These are phyloP conservation scores for Exutisphaerella laricina DNA, from an alignment of 2,329 filamentous ascomycete genomes.

Conservation along the genomic window DNA sequence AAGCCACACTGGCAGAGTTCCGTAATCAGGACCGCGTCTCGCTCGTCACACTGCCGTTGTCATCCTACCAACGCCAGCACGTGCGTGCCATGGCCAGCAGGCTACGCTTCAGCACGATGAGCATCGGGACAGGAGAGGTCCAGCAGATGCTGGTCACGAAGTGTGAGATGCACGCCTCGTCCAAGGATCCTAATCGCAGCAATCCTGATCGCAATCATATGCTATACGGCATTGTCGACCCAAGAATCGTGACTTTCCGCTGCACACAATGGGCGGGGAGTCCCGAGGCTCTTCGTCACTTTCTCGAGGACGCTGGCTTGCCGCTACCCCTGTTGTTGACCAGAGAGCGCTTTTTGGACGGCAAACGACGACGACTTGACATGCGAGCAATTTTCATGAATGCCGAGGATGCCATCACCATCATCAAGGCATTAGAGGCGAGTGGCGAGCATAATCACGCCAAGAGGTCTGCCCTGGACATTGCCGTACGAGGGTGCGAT, in stretches of 20 bases:
- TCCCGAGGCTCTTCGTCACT: background rate
- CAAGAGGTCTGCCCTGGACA: background rate
- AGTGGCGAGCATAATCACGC: too few relatives aligned
- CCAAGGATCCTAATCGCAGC: background rate
- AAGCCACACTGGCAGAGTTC: background rate
- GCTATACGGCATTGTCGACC: background rate
- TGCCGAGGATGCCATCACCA: background rate
- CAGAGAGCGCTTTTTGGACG: background rate
- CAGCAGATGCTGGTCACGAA: background rate
- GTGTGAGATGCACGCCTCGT: background rate
- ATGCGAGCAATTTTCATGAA: background rate
- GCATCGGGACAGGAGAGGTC: background rate
- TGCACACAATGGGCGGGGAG: background rate
- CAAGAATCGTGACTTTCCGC: background rate
- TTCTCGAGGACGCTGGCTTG: background rate
- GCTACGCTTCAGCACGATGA: background rate
- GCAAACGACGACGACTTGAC: background rate
- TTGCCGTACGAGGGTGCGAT: background rate
- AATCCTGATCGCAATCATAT: background rate
- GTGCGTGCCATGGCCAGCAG: background rate
- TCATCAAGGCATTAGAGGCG: background rate
- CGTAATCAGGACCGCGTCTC: background rate
- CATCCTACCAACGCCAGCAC: background rate
- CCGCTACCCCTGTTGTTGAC: background rate
- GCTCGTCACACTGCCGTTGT: background rate